Evolutionary conservation across 495 filamentous ascomycete genomes (phyloP).

Genomic region (Aspergillus ostianus): DNA sequence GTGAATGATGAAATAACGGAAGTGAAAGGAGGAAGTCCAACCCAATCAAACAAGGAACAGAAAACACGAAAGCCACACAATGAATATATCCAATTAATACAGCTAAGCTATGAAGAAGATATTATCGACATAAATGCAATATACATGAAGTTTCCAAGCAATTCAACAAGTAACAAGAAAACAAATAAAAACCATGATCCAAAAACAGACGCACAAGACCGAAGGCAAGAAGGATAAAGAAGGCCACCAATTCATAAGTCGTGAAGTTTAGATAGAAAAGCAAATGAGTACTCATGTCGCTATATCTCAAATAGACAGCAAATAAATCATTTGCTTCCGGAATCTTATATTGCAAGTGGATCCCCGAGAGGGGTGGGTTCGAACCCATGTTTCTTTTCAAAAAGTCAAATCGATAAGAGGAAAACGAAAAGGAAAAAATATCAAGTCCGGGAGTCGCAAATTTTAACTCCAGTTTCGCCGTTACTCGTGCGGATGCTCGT

Average conservation of each 20-base stretch:
- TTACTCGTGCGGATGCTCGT: constrained; percentile 6
- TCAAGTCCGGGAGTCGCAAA: constrained; percentile 4
- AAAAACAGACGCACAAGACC: neutral
- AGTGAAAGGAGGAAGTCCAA: too few species aligned
- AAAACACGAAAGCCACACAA: neutral
- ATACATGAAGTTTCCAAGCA: constrained; percentile 6
- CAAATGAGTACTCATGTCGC: neutral
- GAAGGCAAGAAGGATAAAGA: constrained; percentile 5
- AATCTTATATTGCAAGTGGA: neutral
- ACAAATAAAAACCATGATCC: too few species aligned
- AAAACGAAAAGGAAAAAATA: constrained; percentile 5
- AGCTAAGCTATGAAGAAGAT: neutral
- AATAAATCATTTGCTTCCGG: neutral
- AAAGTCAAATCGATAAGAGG: constrained; percentile 1
- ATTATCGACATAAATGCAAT: constrained; percentile 1
- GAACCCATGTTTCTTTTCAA: constrained; percentile 12
- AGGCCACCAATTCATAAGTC: neutral
- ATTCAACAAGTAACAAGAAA: neutral
- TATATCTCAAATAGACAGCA: neutral
- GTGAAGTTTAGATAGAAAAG: neutral
- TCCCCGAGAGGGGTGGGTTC: constrained; percentile 1
- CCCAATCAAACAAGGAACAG: too few species aligned
- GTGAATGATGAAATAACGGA: too few species aligned
- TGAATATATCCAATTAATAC: neutral
- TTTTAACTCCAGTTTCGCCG: constrained; percentile 21